Conservation (phyloP, 495 filamentous ascomycete genomes). For the Penicillium daleae region DNA sequence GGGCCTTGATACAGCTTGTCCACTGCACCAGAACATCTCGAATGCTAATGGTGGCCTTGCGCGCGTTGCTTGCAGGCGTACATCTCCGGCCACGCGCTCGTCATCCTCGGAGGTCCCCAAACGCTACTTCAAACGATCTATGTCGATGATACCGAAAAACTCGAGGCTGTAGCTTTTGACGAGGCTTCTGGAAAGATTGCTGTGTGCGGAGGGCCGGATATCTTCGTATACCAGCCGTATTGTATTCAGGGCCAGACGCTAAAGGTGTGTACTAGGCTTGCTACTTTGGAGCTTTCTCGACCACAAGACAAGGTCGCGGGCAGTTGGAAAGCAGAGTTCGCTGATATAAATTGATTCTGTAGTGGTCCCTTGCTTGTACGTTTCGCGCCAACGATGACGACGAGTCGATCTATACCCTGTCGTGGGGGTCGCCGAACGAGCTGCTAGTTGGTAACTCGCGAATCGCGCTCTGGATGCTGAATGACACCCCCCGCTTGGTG, state of each 20-base stretch:
- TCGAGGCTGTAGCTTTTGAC: constrained; percentile 78
- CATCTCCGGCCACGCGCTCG: constrained; percentile 83
- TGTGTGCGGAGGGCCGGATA: constrained; percentile 61
- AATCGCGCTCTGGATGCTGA: constrained; percentile 71
- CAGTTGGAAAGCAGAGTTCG: not conserved
- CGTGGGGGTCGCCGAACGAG: constrained; percentile 85
- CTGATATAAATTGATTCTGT: constrained; percentile 8
- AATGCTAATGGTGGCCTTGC: constrained; percentile 26
- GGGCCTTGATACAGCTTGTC: constrained; percentile 12
- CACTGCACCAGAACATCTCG: not conserved
- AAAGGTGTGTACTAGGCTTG: constrained; percentile 40
- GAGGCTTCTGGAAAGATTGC: constrained; percentile 87
- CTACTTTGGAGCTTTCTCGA: constrained; percentile 5
- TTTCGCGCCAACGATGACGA: constrained; percentile 47
- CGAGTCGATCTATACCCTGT: constrained; percentile 64
- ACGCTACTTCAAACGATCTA: constrained; percentile 89
- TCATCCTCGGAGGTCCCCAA: constrained; percentile 76
- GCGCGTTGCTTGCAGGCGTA: constrained; percentile 64
- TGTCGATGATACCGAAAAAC: constrained; percentile 69
- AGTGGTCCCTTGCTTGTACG: constrained; percentile 59
- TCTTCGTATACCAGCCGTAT: constrained; percentile 81
- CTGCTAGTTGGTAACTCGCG: constrained; percentile 74
- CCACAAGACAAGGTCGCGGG: not conserved
- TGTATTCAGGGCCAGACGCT: constrained; percentile 67
- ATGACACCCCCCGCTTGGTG: constrained; percentile 52